Evolutionary conservation across 192 early-diverging fungal species (phyloP), one percentile per base, ranked within the genome.

Genomic region (Dispira parvispora): DNA sequence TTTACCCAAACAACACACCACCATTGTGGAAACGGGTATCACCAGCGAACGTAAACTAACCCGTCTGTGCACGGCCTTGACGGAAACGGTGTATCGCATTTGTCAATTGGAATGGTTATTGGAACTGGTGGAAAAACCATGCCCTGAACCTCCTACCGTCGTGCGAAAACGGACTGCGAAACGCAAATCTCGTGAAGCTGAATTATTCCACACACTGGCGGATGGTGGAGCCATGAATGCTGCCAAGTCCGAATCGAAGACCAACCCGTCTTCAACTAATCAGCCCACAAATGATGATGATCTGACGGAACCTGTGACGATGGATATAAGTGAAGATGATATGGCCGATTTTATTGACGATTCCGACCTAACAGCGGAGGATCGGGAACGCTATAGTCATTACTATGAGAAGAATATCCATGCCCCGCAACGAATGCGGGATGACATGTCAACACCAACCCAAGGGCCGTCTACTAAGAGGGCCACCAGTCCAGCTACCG

Each of bases 291-390:
- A 11, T 18, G 65, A 62, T 18, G 65, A 62, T 50, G 47, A 1
- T 20, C 47, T 23, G 47, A 23, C 47, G 21, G 25, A 55, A 26
- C n/a, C 27, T 2, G 16, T 27, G 53, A 55, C 53, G 3, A 55
- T 18, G 53, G 53, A 26, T 3, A 26, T 55, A 6, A 55, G 20
- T 45, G 43, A 45, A 45, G 73, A 77, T 23, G 65, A 67, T 9
- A 67, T 72, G 67, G 64, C 49, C 23, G 74, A 78, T 20, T 79
- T 78, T 69, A 73, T 76, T 49, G 65, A 70, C 43, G 72, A 77
- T 38, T 65, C 66, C 0, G 68, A 68, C 18, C 61, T 63, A 63
- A 45, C 52, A 42, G 18, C 23, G 26, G 63, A 69, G 11, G 52
- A 61, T 20, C 20, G 1, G 8, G 63, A 71, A 47, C 54, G 25